Conservation (phyloP, 108 stramenopile genomes). For the Skeletonema menzelii region DNA sequence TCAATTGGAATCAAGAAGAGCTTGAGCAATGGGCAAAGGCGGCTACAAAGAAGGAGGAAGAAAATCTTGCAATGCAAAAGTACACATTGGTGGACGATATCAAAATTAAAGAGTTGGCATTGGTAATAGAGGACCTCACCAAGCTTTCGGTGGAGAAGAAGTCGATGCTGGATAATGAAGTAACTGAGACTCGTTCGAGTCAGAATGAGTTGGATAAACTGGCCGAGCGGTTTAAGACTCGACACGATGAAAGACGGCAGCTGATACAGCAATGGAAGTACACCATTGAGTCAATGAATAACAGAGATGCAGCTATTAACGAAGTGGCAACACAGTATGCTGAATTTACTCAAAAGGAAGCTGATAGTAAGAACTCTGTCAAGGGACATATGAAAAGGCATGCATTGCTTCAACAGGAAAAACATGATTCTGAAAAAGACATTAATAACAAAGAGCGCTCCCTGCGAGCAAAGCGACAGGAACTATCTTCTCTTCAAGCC, state of each 20-base stretch:
- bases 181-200: conserved; percentile 58
- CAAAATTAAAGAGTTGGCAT: conserved; percentile 66
- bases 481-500: conserved; percentile 38
- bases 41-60: conserved; percentile 85
- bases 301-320: conserved; percentile 74
- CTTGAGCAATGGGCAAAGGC: conserved; percentile 93
- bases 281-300: conserved; percentile 68
- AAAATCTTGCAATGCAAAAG: conserved; percentile 70
- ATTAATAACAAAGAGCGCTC: conserved; percentile 55
- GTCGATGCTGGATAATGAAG: conserved; percentile 60
- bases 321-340: conserved; percentile 40
- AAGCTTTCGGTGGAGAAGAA: conserved; percentile 46
- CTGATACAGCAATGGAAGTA: conserved; percentile 84
- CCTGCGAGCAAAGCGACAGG: conserved; percentile 61
- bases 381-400: conserved; percentile 37
- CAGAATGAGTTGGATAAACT: conserved; percentile 71
- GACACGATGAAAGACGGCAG: conserved; percentile 77
- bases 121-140: conserved; percentile 67
- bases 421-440: conserved; percentile 49
- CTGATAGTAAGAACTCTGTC: conserved; percentile 15
- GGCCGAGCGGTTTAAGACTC: conserved; percentile 61
- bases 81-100: conserved; percentile 81
- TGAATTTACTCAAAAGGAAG: conserved; percentile 26
- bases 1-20: conserved; percentile 93
- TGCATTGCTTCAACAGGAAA: conserved; percentile 52